Evolutionary conservation across 2,329 filamentous ascomycete species (phyloP), one percentile per base, ranked within the genome.

Genomic region (Diaporthe capsici): DNA sequence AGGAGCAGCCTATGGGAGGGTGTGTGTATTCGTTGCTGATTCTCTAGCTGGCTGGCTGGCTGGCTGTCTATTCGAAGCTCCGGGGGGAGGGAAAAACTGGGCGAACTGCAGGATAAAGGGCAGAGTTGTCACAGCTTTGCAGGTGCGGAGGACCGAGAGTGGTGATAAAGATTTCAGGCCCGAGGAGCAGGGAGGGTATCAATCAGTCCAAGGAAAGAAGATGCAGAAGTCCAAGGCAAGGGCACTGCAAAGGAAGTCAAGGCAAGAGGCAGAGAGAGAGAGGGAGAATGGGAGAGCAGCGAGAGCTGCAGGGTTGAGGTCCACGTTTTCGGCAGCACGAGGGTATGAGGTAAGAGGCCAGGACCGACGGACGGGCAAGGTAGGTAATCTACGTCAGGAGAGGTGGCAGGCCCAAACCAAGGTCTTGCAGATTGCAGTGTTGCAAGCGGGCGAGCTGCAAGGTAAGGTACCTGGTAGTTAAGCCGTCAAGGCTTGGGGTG

Each of bases 281-380:
- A 13, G 22, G 31, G 53, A 55, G 53, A 55, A 37, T 13, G 3
- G 42, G 55, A 37, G 17, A 28, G 8, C 6, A 31, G 39, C 20
- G 15, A 55, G n/a, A 65, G 60, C 60, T 47, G 60, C 55, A 49
- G 42, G 68, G 39, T 60, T 60, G 68, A 47, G 42, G 28, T 13
- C 44, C 39, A 49, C 28, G 55, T 34, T 37, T 61, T 72, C 47
- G 55, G 70, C 57, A 71, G 42, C 31, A 60, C 34, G 25, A 49
- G 55, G 68, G 70, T 72, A 72, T 72, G 70, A 72, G 70, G 70
- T 72, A 72, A 72, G 70, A 60, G 57, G 25, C 39, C 55, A 25
- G 39, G 68, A 63, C 37, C 37, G 58, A 58, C 55, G 17, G 55
- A 10, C 25, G 53, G 25, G 25, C 25, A 13, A 58, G 55, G 58